Conservation (phyloP, 1,284 basidiomycete genomes). For the Trichosporon faecale region DNA sequence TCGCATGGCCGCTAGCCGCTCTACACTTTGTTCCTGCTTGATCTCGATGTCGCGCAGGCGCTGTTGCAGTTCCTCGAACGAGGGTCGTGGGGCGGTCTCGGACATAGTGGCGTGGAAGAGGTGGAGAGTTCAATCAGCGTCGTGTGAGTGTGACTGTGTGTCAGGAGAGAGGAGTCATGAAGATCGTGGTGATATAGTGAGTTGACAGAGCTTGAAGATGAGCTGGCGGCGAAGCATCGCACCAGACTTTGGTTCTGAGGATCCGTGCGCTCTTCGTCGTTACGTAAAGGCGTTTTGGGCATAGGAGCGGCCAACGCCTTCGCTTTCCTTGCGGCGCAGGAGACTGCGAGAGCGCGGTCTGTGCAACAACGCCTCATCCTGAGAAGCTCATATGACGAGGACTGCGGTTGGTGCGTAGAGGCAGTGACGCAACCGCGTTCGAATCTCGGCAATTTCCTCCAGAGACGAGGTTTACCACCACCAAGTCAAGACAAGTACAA, state of each 20-base stretch:
- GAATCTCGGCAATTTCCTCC: not conserved
- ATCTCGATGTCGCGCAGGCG: not conserved
- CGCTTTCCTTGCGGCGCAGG: not conserved
- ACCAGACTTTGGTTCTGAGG: not conserved
- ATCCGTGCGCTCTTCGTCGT: not conserved
- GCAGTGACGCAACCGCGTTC: not conserved
- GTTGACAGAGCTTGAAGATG: not conserved
- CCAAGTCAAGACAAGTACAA: not conserved
- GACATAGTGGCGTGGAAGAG: not conserved
- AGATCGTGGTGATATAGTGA: not conserved
- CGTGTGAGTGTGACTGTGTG: not conserved
- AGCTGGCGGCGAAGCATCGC: not conserved
- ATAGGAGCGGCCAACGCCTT: not conserved
- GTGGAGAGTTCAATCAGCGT: not conserved
- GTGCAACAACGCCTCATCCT: not conserved
- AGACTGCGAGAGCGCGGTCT: not conserved
- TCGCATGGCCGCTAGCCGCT: not conserved
- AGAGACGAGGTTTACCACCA: too few species aligned
- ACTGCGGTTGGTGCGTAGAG: not conserved
- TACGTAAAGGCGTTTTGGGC: not conserved
- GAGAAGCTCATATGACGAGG: not conserved
- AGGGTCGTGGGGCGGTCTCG: not conserved
- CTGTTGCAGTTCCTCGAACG: not conserved
- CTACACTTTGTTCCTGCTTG: not conserved
- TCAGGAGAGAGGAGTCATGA: too few species aligned